Percentiles rank a stretch among this genome's conserved stretches.
Evolutionary conservation across 148 eudicot species (phyloP).

Genomic region (Nyssa sinensis): DNA sequence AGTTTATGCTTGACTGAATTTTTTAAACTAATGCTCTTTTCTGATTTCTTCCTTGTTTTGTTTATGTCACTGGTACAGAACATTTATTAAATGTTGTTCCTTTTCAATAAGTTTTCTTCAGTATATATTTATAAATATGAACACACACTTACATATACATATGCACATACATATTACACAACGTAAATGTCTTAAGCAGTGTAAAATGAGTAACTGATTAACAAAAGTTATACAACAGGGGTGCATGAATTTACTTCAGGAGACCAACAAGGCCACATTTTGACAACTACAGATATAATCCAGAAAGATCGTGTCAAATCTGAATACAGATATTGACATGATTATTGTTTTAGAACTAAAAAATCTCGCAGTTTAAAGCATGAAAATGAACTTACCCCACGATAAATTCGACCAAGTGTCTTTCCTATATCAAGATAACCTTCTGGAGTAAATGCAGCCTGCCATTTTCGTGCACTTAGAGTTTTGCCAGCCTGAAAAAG

Average conservation of each 20-base stretch:
- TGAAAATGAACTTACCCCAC: slow-evolving; percentile 66
- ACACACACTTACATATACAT: no score
- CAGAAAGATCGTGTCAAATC: not conserved
- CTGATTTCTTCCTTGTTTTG: not conserved
- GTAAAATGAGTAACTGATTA: not conserved
- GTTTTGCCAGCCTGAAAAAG: slow-evolving; percentile 76
- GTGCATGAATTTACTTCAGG: not conserved
- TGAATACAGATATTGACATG: not conserved
- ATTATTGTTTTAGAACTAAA: not conserved
- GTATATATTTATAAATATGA: no score
- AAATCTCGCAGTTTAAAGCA: not conserved
- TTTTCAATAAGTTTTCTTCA: no score
- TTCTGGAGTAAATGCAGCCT: slow-evolving; percentile 77
- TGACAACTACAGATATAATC: not conserved
- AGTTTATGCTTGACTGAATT: no score
- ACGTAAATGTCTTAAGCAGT: not conserved
- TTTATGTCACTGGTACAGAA: not conserved
- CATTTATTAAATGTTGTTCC: not conserved
- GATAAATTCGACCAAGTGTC: slow-evolving; percentile 78
- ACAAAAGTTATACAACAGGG: not conserved
- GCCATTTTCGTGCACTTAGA: slow-evolving; percentile 87
- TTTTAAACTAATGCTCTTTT: not conserved
- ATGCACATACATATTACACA: not conserved
- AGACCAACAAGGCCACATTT: not conserved
- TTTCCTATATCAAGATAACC: slow-evolving; percentile 90